Percentiles rank a stretch among this genome's conserved stretches.
phyloP scores from a whole-genome alignment of 2,329 filamentous ascomycete species.

The Colletotrichum sp. region DNA sequence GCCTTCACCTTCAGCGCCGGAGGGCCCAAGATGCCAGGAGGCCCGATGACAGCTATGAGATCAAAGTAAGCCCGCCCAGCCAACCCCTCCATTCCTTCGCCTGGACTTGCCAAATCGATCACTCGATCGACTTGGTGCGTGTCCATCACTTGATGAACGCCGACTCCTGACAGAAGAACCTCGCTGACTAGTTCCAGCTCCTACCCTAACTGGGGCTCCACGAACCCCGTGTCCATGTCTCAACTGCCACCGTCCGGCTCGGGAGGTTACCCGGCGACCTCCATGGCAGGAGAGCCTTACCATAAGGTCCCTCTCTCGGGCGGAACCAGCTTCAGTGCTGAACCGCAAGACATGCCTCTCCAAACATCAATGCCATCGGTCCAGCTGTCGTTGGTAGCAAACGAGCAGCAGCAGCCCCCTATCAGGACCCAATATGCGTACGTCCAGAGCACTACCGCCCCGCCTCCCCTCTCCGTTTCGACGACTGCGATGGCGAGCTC shows the following conservation, averaged over 20 bases:
- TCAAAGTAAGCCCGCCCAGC: conserved; percentile 60
- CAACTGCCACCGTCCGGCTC: conserved; percentile 54
- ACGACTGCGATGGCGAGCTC: conserved; percentile 38
- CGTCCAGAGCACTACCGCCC: conserved; percentile 53
- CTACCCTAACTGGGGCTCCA: conserved; percentile 61
- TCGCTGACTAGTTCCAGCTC: conserved; percentile 43
- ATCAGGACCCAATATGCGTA: conserved; percentile 63
- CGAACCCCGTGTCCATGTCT: conserved; percentile 47
- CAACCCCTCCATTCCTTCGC: not conserved
- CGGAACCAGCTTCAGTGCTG: conserved; percentile 50
- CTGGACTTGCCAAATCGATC: not conserved
- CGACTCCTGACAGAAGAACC: not conserved
- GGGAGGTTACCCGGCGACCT: conserved; percentile 53
- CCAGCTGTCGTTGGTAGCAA: conserved; percentile 53
- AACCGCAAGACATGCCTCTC: conserved; percentile 59
- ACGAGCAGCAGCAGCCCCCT: conserved; percentile 50
- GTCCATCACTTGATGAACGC: not conserved
- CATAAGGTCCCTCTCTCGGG: conserved; percentile 58
- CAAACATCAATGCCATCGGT: conserved; percentile 60
- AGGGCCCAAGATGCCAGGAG: conserved; percentile 57
- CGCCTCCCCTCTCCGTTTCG: conserved; percentile 53
- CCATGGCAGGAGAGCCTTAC: conserved; percentile 56
- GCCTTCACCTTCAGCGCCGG: conserved; percentile 61
- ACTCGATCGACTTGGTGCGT: not conserved
- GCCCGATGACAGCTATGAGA: conserved; percentile 57